Evolutionary conservation across 2,329 filamentous ascomycete genomes (phyloP), one percentile per base, ranked within the genome.

Genomic region (Paecilomyces dactylethromorphus): DNA sequence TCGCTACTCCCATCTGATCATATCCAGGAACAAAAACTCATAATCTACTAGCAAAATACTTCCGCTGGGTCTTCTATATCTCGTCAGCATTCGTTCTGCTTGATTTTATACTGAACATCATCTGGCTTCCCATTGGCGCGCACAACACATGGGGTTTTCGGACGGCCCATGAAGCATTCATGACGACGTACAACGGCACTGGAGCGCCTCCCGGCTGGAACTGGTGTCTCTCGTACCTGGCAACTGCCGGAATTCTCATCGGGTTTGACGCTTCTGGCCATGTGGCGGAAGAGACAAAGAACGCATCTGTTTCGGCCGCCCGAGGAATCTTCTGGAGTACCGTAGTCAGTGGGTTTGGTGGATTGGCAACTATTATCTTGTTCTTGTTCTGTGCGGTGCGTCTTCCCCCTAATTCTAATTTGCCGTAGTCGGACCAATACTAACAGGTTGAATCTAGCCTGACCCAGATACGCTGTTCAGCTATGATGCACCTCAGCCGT

Each of bases 241-340:
- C 83, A 1, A 86, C 84, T 1, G 83, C 83, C 7, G 84, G 83
- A 49, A 80, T 86, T 49, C 65, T 86, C 58, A 84, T 86, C 56
- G 84, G 84, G 1, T 86, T 84, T 57, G 84, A 86, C 68, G 84
- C 84, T 0, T 83, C 81, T 0, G 84, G 84, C 1, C 83, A 86
- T 62, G 81, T 86, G 29, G 82, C 82, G 0, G 84, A 86, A 63
- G 84, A 86, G 66, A 86, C 84, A 1, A 83, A 84, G 68, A 82
- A 85, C 60, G 83, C 82, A 2, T 78, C 75, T 21, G 54, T 82
- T 0, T 77, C 80, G n/a, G 82, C 84, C 7, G 84, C 83, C 0
- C 74, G 80, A 24, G 84, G 82, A 35, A 85, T 86, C 58, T 86
- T 86, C 69, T 84, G 80, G 77, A 85, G 82, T 65, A 84, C 83